Conservation (phyloP, 2,329 filamentous ascomycete species). For the Trichophyton rubrum region DNA sequence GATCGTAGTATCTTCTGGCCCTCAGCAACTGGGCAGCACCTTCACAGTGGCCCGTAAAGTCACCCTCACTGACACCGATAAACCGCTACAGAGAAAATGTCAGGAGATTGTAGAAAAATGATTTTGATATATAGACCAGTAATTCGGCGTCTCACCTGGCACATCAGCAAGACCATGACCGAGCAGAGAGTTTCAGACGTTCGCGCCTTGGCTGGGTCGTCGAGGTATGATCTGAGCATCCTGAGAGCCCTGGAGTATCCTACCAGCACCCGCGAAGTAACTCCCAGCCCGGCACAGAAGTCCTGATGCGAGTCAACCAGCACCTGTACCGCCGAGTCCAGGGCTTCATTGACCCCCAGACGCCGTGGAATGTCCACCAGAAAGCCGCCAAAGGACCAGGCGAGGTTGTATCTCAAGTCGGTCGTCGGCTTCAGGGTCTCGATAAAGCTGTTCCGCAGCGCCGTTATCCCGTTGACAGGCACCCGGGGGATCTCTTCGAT, state of each 20-base stretch:
- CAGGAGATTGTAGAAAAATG: neutral
- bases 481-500: slow-evolving; percentile 5
- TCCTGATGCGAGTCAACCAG: slow-evolving; percentile 20
- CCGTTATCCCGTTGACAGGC: slow-evolving; percentile 24
- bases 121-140: neutral
- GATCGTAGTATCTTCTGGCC: slow-evolving; percentile 20
- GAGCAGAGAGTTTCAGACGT: slow-evolving; percentile 27
- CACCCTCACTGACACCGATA: slow-evolving; percentile 12
- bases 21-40: slow-evolving; percentile 27
- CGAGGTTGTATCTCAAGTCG: slow-evolving; percentile 38
- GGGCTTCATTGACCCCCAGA: slow-evolving; percentile 35
- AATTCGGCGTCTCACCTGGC: slow-evolving; percentile 15
- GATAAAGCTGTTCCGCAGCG: slow-evolving; percentile 24
- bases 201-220: slow-evolving; percentile 22
- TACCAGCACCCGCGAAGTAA: slow-evolving; percentile 16
- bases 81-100: slow-evolving; percentile 11
- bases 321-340: slow-evolving; percentile 31
- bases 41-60: slow-evolving; percentile 22
- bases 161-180: slow-evolving; percentile 26
- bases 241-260: slow-evolving; percentile 24
- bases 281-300: slow-evolving; percentile 15
- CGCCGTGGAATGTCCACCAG: slow-evolving; percentile 35
- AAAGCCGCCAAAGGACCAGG: slow-evolving; percentile 36
- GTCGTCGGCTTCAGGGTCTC: slow-evolving; percentile 24
- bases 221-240: slow-evolving; percentile 20